These are phyloP conservation scores for Oryza brachyantha DNA, from an alignment of 176 grass and related monocot species.

Conservation along the genomic window DNA sequence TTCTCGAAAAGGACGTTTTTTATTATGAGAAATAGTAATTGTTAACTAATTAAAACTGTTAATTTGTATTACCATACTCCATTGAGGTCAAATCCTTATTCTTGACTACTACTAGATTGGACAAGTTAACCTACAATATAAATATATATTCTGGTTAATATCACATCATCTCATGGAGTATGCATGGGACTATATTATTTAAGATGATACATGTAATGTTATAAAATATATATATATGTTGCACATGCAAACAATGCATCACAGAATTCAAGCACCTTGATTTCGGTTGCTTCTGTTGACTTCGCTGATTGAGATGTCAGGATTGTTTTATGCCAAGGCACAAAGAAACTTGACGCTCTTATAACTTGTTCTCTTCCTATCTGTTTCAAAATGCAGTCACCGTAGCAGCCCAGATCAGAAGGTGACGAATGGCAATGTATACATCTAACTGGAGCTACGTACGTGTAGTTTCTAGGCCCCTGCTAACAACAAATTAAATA, in stretches of 20 bases:
- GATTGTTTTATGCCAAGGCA: conserved; percentile 24
- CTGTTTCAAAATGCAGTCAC: background rate
- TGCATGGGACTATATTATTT: background rate
- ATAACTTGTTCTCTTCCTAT: conserved; percentile 30
- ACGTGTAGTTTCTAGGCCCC: background rate
- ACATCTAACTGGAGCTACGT: background rate
- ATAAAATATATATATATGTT: background rate
- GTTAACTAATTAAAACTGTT: background rate
- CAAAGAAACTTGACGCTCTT: conserved; percentile 26
- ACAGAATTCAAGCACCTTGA: conserved; percentile 37
- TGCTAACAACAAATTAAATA: background rate
- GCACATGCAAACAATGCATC: conserved; percentile 26
- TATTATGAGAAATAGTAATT: conserved; percentile 2
- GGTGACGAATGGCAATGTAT: conserved; percentile 37
- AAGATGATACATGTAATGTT: background rate
- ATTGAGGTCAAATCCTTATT: conserved; percentile 15
- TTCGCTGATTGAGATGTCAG: conserved; percentile 39
- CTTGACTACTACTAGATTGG: background rate
- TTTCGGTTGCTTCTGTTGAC: conserved; percentile 43
- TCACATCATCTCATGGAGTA: conserved; percentile 20
- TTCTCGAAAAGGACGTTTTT: conserved; percentile 26
- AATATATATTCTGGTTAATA: background rate
- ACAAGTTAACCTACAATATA: background rate
- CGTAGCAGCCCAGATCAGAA: background rate
- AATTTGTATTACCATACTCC: conserved; percentile 21